Conservation (phyloP, 2,329 filamentous ascomycete species). For the Monilinia fructicola region DNA sequence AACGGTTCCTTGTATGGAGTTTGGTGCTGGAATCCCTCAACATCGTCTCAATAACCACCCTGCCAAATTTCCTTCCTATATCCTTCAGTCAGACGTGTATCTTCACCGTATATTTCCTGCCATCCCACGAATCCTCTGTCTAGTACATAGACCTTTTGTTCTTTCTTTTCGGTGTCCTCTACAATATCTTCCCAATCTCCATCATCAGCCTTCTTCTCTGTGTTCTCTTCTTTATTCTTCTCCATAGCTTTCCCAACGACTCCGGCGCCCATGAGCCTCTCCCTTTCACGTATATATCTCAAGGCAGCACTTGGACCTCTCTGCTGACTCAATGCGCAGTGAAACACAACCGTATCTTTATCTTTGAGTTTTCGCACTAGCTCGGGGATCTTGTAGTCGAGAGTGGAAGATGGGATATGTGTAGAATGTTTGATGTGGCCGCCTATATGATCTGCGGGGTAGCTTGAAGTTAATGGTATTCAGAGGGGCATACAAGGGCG, state of each 20-base stretch:
- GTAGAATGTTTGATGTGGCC: constrained; percentile 80
- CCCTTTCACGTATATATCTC: constrained; percentile 71
- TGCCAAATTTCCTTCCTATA: constrained; percentile 84
- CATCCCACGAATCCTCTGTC: constrained; percentile 84
- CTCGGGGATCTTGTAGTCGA: constrained; percentile 77
- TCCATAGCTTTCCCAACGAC: constrained; percentile 31
- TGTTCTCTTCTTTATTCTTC: constrained; percentile 32
- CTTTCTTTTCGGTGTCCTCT: constrained; percentile 35
- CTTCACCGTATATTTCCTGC: constrained; percentile 80
- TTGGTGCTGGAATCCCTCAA: not conserved
- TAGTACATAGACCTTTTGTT: constrained; percentile 77
- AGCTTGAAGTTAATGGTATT: not conserved
- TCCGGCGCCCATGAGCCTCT: constrained; percentile 45
- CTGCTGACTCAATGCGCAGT: constrained; percentile 90
- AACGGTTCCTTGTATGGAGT: not conserved
- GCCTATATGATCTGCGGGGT: constrained; percentile 72
- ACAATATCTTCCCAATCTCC: constrained; percentile 41
- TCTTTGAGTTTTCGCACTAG: constrained; percentile 75
- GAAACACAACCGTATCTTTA: constrained; percentile 86
- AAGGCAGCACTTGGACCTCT: constrained; percentile 83
- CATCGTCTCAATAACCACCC: constrained; percentile 34
- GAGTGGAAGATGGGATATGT: constrained; percentile 70
- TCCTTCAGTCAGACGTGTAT: constrained; percentile 77
- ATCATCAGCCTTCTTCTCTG: constrained; percentile 32
- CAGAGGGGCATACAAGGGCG: not conserved